Conservation (phyloP, 345 rosid genomes). For the Hibiscus trionum region DNA sequence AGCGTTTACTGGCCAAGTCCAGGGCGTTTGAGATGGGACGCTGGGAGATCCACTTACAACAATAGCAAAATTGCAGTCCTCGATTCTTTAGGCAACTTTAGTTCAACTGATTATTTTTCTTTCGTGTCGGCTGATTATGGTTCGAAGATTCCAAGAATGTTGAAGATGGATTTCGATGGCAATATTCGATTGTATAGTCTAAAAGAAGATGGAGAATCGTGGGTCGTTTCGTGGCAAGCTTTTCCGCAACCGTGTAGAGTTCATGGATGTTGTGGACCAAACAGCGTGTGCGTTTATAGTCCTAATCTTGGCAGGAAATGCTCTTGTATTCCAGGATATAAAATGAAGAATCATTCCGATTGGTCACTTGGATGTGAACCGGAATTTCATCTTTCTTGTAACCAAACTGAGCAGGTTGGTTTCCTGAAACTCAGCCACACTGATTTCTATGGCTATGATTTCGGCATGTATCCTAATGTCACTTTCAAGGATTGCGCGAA, state of each 20-base stretch:
- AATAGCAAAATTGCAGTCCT: constrained; percentile 19
- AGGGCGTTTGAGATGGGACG: not conserved
- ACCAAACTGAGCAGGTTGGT: not conserved
- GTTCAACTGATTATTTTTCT: constrained; percentile 13
- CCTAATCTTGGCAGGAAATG: constrained; percentile 19
- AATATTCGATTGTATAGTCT: constrained; percentile 26
- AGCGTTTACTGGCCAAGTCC: constrained; percentile 30
- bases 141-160: constrained; percentile 4
- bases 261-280: constrained; percentile 30
- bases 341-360: constrained; percentile 9
- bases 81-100: constrained; percentile 16
- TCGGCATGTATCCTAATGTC: not conserved
- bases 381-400: constrained; percentile 17
- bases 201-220: not conserved
- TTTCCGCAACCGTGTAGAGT: constrained; percentile 12
- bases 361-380: constrained; percentile 32
- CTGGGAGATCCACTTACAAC: constrained; percentile 21
- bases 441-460: constrained; percentile 32
- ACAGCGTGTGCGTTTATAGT: constrained; percentile 20
- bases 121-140: constrained; percentile 18
- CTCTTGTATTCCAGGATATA: constrained; percentile 27
- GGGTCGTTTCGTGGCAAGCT: constrained; percentile 28
- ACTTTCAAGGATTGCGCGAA: constrained; percentile 16
- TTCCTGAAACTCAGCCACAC: constrained; percentile 15
- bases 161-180: constrained; percentile 29